Evolutionary conservation across 495 filamentous ascomycete species (phyloP).

Genomic region (Aspergillus nanangensis): DNA sequence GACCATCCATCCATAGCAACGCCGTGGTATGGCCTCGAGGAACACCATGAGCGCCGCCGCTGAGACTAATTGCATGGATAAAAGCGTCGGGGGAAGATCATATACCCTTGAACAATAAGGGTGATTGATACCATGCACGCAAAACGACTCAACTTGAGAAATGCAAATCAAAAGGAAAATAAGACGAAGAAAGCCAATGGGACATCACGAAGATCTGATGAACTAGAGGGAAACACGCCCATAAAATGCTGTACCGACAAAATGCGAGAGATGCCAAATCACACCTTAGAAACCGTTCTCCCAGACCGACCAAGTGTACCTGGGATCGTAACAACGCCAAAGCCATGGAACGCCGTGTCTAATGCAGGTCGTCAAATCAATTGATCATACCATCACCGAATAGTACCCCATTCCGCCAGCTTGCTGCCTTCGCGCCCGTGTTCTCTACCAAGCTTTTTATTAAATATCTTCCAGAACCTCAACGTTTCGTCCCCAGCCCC

Average conservation of each 20-base stretch:
- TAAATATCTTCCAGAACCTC: constrained; percentile 95
- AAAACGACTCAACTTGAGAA: constrained; percentile 4
- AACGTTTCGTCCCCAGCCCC: constrained; percentile 96
- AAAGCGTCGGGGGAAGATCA: constrained; percentile 6
- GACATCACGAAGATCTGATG: constrained; percentile 19
- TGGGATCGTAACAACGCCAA: constrained; percentile 25
- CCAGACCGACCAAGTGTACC: constrained; percentile 24
- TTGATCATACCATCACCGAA: constrained; percentile 46
- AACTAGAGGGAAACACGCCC: constrained; percentile 13
- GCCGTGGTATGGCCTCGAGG: constrained; percentile 17
- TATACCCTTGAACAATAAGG: constrained; percentile 3
- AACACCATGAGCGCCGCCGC: constrained; percentile 40
- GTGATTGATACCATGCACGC: neutral
- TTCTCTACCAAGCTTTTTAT: constrained; percentile 54
- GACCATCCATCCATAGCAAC: constrained; percentile 12
- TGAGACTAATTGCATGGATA: constrained; percentile 21
- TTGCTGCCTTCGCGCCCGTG: constrained; percentile 50
- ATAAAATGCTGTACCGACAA: constrained; percentile 24
- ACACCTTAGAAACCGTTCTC: constrained; percentile 20
- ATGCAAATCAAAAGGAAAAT: constrained; percentile 1
- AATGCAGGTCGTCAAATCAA: constrained; percentile 26
- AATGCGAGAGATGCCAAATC: constrained; percentile 35
- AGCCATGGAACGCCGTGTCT: constrained; percentile 31
- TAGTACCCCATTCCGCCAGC: constrained; percentile 65
- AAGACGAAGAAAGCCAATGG: constrained; percentile 11